Base-by-base conservation (phyloP, 1,284 basidiomycete species). In the Leccinum variabile region DNA sequence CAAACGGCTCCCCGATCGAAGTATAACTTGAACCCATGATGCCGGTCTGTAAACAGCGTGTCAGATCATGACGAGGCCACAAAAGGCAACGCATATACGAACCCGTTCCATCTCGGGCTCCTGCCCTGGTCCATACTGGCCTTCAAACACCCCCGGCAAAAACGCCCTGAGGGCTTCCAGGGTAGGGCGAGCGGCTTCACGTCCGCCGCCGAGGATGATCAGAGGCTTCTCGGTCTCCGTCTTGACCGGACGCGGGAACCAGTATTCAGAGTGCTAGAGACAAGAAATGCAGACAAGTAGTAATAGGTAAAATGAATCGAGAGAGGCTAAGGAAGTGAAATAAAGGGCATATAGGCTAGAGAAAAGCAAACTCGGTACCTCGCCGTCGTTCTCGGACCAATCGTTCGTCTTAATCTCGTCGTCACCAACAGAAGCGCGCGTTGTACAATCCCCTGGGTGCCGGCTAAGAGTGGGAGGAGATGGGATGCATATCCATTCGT, bases 31-130 rank as follows among this genome's bases (percentile, higher is more conserved):
- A 22, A 22, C 86, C 92, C 90, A 93, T 92, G 56, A 95, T 91
- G 0, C 93, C 93, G 2, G 88, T 91, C 28, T 28, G 28, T 28
- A 28, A 28, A 37, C 55, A 53, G 30, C 44, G 10, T 46, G 4
- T 18, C 44, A 46, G 18, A 18, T 46, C 44, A 22, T 10, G 44
- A 46, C 18, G 18, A 46, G 9, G 18, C n/a, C n/a, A 44, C 16
- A 18, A 7, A n/a, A 46, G 10, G 13, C 18, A 46, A 25, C 2
- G 50, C 22, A 30, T 25, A 10, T 2, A 54, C 68, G 61, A 53
- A 90, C 90, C 90, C 90, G 92, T 80, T 92, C 90, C 82, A 86
- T 85, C 73, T 90, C 87, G 25, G 84, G 82, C 63, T 83, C 81
- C 18, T 67, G 66, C 0, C 75, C 79, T 5, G 68, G 67, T 56